phyloP scores from a whole-genome alignment of 257 asterid genomes.

The Salvia miltiorrhiza region DNA sequence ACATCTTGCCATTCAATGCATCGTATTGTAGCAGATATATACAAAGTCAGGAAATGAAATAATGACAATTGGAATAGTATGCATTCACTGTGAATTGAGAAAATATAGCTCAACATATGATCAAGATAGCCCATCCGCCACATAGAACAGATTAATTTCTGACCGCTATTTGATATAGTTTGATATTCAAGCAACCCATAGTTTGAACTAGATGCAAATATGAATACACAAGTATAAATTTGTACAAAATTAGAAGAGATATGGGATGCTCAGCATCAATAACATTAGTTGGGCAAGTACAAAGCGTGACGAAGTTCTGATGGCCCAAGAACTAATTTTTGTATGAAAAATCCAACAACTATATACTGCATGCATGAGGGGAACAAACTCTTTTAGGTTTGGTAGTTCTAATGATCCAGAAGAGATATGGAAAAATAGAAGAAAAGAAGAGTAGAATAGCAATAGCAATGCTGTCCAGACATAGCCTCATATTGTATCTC shows the following conservation, averaged over 20 bases:
- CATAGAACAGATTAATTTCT: background rate
- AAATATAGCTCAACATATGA: background rate
- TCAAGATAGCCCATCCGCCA: background rate
- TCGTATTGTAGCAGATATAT: background rate
- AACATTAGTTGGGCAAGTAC: background rate
- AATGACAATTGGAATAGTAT: background rate
- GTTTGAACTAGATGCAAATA: background rate
- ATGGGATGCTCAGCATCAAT: background rate
- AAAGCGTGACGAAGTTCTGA: background rate
- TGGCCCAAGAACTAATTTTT: background rate
- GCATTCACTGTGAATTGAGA: background rate
- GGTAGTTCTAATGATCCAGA: no score
- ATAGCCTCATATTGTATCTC: background rate
- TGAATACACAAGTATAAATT: background rate
- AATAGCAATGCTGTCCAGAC: background rate
- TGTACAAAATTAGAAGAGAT: background rate
- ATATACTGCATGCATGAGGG: no score
- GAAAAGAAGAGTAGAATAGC: background rate
- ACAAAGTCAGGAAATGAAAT: background rate
- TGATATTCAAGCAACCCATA: slow-evolving; percentile 3
- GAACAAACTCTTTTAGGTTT: no score
- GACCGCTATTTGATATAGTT: background rate
- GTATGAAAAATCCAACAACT: no score
- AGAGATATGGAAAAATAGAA: background rate
- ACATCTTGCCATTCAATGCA: background rate